phyloP scores from a whole-genome alignment of 805 yeast species.

The Yamadazyma kitorensis region DNA sequence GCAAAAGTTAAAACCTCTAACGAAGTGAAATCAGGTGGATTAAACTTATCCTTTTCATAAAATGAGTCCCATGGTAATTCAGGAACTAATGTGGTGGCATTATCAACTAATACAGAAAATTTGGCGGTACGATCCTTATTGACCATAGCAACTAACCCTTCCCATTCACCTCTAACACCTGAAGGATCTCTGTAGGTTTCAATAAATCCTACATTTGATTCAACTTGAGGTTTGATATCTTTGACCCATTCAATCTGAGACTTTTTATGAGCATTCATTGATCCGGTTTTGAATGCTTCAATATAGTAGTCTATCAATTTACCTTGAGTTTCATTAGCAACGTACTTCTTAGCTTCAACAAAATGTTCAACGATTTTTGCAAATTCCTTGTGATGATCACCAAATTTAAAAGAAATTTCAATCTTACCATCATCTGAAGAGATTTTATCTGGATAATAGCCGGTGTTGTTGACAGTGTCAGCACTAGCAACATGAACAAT shows the following conservation, averaged over 20 bases:
- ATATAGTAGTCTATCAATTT: slow-evolving; percentile 66
- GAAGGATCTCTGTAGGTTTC: slow-evolving; percentile 93
- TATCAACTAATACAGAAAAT: slow-evolving; percentile 64
- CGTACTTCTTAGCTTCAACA: slow-evolving; percentile 53
- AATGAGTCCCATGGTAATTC: slow-evolving; percentile 74
- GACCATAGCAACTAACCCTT: slow-evolving; percentile 86
- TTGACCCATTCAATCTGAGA: slow-evolving; percentile 88
- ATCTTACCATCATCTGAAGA: slow-evolving; percentile 29
- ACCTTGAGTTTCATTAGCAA: slow-evolving; percentile 70
- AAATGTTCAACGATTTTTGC: slow-evolving; percentile 54
- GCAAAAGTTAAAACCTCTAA: slow-evolving; percentile 87
- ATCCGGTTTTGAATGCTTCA: slow-evolving; percentile 73
- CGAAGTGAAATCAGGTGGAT: slow-evolving; percentile 91
- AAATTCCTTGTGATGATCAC: slow-evolving; percentile 75
- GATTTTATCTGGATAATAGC: slow-evolving; percentile 50
- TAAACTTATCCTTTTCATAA: slow-evolving; percentile 80
- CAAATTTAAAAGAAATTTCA: slow-evolving; percentile 59
- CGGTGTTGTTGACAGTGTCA: slow-evolving; percentile 43
- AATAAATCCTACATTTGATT: slow-evolving; percentile 83
- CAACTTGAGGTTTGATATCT: slow-evolving; percentile 70
- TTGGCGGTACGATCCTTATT: slow-evolving; percentile 83
- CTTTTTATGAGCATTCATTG: slow-evolving; percentile 79
- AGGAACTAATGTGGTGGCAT: slow-evolving; percentile 62
- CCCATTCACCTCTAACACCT: slow-evolving; percentile 93
- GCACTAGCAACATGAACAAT: slow-evolving; percentile 70